Evolutionary conservation across 2,329 filamentous ascomycete genomes (phyloP).

Genomic region (Colletotrichum liriopes): DNA sequence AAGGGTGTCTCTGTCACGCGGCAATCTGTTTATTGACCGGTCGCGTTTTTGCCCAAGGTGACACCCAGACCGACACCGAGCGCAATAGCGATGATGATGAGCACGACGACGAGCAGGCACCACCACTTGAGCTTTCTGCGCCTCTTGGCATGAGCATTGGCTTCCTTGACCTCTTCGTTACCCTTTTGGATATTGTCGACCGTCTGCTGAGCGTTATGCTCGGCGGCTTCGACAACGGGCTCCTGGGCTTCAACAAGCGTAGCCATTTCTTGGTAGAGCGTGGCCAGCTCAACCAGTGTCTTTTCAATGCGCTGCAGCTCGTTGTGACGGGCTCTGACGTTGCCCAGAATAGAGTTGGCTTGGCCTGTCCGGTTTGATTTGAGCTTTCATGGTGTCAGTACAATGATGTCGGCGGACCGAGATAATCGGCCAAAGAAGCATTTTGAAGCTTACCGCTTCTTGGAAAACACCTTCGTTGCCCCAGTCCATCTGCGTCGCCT

Average conservation of each 20-base stretch:
- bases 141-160: conserved; percentile 76
- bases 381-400: conserved; percentile 66
- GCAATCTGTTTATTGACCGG: conserved; percentile 7
- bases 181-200: conserved; percentile 77
- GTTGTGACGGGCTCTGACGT: conserved; percentile 86
- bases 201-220: conserved; percentile 77
- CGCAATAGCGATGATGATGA: conserved; percentile 71
- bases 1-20: not conserved
- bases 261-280: conserved; percentile 82
- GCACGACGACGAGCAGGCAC: conserved; percentile 74
- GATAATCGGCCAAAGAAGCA: not conserved
- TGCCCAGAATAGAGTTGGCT: conserved; percentile 81
- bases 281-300: conserved; percentile 78
- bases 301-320: conserved; percentile 86
- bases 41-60: conserved; percentile 24
- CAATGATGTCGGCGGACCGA: not conserved
- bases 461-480: conserved; percentile 87
- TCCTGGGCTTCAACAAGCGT: conserved; percentile 83
- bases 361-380: conserved; percentile 82
- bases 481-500: conserved; percentile 81
- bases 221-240: conserved; percentile 71
- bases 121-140: conserved; percentile 87
- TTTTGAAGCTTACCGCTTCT: conserved; percentile 75
- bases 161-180: conserved; percentile 78
- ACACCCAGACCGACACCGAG: conserved; percentile 71